phyloP scores from a whole-genome alignment of 2,329 filamentous ascomycete genomes.

The Fusarium sterilihyphosum region DNA sequence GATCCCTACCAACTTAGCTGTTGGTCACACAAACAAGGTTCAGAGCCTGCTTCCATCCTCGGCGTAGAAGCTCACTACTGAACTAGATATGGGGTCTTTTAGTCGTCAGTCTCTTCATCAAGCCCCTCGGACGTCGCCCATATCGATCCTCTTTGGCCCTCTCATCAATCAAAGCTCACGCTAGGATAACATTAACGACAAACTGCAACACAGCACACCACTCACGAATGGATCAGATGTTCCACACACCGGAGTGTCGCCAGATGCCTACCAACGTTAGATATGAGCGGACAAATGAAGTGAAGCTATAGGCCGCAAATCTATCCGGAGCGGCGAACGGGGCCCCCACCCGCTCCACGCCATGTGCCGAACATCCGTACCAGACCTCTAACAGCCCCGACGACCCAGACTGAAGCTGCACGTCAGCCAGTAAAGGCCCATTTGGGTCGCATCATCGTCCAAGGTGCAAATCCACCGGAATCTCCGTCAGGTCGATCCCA shows the following conservation, averaged over 20 bases:
- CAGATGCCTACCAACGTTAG: conserved; percentile 14
- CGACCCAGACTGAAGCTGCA: conserved; percentile 31
- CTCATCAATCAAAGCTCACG: conserved; percentile 16
- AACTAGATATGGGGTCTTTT: conserved; percentile 6
- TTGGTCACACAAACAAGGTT: conserved; percentile 23
- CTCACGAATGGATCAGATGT: conserved; percentile 1
- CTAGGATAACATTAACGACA: conserved; percentile 18
- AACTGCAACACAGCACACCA: conserved; percentile 16
- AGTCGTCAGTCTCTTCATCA: conserved; percentile 8
- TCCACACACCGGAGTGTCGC: conserved; percentile 22
- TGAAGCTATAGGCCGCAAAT: conserved; percentile 10
- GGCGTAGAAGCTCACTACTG: background rate
- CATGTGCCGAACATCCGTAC: conserved; percentile 43
- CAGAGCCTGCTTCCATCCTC: conserved; percentile 9
- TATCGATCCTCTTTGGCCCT: conserved; percentile 24
- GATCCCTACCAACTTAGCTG: conserved; percentile 19
- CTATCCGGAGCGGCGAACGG: conserved; percentile 35
- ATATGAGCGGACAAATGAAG: conserved; percentile 12
- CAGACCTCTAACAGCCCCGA: conserved; percentile 32
- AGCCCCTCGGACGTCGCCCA: conserved; percentile 22
- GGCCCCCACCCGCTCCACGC: conserved; percentile 32
- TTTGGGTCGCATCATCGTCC: conserved; percentile 30
- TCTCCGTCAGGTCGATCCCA: conserved; percentile 29
- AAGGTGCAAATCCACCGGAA: conserved; percentile 8
- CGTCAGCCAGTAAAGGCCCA: conserved; percentile 14